Conservation (phyloP, 805 yeast species). For the Candida golubevii region DNA sequence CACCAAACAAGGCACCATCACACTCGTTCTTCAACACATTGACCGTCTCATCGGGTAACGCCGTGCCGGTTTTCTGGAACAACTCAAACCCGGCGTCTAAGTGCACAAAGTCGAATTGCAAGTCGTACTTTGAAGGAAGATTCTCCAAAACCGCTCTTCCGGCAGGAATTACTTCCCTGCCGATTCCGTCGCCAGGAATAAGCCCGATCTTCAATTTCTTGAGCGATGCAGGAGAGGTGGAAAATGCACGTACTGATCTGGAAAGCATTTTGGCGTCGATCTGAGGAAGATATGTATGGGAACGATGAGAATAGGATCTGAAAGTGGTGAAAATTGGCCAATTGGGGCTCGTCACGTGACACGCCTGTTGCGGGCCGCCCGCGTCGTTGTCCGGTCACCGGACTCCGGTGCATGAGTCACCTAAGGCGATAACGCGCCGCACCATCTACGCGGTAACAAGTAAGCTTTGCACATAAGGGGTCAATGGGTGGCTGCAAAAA, state of each 20-base stretch:
- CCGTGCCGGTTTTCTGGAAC: constrained; percentile 91
- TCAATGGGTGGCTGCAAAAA: no score
- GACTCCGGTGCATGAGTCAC: background rate
- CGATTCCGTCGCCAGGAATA: constrained; percentile 98
- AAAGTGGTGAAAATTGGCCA: background rate
- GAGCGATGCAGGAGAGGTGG: constrained; percentile 28
- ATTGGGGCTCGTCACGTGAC: background rate
- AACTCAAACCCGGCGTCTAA: constrained; percentile 93
- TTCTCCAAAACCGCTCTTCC: constrained; percentile 84
- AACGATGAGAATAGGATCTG: background rate
- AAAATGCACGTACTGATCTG: constrained; percentile 25
- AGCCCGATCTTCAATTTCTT: constrained; percentile 50
- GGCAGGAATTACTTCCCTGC: constrained; percentile 96
- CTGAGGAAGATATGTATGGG: background rate
- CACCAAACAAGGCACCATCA: constrained; percentile 97
- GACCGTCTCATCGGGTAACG: constrained; percentile 91
- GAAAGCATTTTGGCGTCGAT: constrained; percentile 13
- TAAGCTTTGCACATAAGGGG: no score
- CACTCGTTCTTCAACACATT: constrained; percentile 70
- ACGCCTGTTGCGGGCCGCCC: background rate
- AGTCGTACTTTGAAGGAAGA: constrained; percentile 68
- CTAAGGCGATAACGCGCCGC: background rate
- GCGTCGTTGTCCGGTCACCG: no score
- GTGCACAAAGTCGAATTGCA: constrained; percentile 80
- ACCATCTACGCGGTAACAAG: no score